Base-by-base conservation (phyloP, 495 filamentous ascomycete species). In the Annulohypoxylon nitens region DNA sequence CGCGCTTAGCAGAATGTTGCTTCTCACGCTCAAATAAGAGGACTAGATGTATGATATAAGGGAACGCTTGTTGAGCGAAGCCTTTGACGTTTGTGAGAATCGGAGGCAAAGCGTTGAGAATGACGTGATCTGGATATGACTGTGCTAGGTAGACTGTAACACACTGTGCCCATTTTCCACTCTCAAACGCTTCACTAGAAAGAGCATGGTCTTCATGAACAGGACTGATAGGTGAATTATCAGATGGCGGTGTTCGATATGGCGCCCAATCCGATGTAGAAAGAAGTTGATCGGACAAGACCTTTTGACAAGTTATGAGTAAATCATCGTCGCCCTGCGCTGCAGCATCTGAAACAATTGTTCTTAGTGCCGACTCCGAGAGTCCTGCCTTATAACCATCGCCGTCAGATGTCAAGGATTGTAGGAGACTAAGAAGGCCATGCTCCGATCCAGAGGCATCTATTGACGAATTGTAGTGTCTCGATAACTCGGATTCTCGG, bases 1-100 rank as follows among this genome's bases (percentile, higher is more conserved):
- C 76, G 12, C 81, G 79, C 61, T 86, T 88, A 14, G 84, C 76
- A 4, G 73, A 79, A 59, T 84, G 83, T 23, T 86, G 80, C n/a
- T 80, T 79, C n/a, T 87, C 82, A 26, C 80, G 70, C 64, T 86
- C 82, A 54, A 82, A 82, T n/a, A 84, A 76, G 20, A 98, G 83
- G 26, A 93, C 88, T 50, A 95, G 83, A 80, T 98, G 95, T 4
- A 97, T 84, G 37, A 97, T 86, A 67, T 90, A 94, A 4, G 93
- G 94, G 59, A 97, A 88, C 1, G 91, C 79, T 36, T 90, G 86
- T 69, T 89, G 87, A 3, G 94, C 91, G 51, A 97, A 85, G 0
- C 87, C 89, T 61, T 87, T 85, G 18, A 93, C 87, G 12, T 84
- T 82, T 26, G 81, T 79, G 9, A 97, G 81, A 39, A 93, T 83